Conservation (phyloP, 108 stramenopile genomes). For the Epipyxis sp. region DNA sequence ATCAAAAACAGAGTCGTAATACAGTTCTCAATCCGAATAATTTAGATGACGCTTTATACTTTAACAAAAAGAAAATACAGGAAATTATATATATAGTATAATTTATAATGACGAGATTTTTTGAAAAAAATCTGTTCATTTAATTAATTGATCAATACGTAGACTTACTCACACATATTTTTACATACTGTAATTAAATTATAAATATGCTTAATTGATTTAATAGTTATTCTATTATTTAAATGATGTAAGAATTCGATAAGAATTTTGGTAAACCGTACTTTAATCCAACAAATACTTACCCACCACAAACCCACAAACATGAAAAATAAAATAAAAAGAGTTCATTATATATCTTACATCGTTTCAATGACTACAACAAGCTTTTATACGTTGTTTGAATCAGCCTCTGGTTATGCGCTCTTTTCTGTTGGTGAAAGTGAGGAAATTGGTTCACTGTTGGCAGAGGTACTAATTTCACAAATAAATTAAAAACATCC, state of each 20-base stretch:
- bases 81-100: too few relatives aligned
- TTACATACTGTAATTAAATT: not conserved
- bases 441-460: conserved; percentile 79
- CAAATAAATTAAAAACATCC: not conserved
- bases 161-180: too few relatives aligned
- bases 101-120: too few relatives aligned
- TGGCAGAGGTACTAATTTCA: not conserved
- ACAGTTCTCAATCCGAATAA: too few relatives aligned
- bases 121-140: too few relatives aligned
- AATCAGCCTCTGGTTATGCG: conserved; percentile 94
- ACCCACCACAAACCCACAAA: not conserved
- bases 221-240: not conserved
- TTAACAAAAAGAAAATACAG: too few relatives aligned
- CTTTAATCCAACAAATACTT: not conserved
- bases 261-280: not conserved
- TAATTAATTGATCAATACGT: too few relatives aligned
- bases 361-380: conserved; percentile 6
- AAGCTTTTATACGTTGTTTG: conserved; percentile 74
- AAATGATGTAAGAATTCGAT: not conserved
- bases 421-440: conserved; percentile 92
- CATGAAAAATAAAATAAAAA: not conserved
- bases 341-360: too few relatives aligned
- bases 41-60: too few relatives aligned
- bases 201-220: not conserved
- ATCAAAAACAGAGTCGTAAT: too few relatives aligned